Evolutionary conservation across 169 alveolate genomes (phyloP).

Genomic region (Plasmodium chabaudi): DNA sequence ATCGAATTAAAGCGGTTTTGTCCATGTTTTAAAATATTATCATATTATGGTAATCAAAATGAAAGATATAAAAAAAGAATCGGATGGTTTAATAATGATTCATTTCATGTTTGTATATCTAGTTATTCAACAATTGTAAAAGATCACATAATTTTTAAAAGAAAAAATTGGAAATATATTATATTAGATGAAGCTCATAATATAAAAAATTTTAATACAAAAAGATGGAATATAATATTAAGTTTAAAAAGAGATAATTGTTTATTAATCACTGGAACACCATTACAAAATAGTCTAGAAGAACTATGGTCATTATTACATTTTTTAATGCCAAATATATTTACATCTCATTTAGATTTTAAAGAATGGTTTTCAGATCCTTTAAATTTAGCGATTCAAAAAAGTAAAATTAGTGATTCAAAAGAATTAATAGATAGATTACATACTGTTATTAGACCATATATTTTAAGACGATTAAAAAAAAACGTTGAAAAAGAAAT

Average conservation of each 20-base stretch:
- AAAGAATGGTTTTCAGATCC: constrained; percentile 97
- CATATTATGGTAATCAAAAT: constrained; percentile 95
- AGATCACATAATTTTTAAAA: constrained; percentile 95
- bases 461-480: constrained; percentile 96
- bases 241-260: constrained; percentile 97
- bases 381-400: constrained; percentile 93
- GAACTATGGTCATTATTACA: constrained; percentile 99
- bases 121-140: constrained; percentile 96
- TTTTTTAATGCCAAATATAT: constrained; percentile 98
- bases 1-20: constrained; percentile 98
- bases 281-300: constrained; percentile 98
- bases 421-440: constrained; percentile 88
- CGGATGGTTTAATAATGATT: constrained; percentile 96
- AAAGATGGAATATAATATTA: constrained; percentile 97
- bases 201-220: constrained; percentile 97
- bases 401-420: constrained; percentile 78
- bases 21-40: constrained; percentile 96
- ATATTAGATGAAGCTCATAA: constrained; percentile 99
- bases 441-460: constrained; percentile 98
- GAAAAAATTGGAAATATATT: constrained; percentile 97
- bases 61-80: constrained; percentile 88
- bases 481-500: constrained; percentile 99
- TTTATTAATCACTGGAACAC: constrained; percentile 98
- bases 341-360: constrained; percentile 95
- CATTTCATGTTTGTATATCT: constrained; percentile 98